phyloP scores from a whole-genome alignment of 345 rosid species.

The Gossypium longicalyx region DNA sequence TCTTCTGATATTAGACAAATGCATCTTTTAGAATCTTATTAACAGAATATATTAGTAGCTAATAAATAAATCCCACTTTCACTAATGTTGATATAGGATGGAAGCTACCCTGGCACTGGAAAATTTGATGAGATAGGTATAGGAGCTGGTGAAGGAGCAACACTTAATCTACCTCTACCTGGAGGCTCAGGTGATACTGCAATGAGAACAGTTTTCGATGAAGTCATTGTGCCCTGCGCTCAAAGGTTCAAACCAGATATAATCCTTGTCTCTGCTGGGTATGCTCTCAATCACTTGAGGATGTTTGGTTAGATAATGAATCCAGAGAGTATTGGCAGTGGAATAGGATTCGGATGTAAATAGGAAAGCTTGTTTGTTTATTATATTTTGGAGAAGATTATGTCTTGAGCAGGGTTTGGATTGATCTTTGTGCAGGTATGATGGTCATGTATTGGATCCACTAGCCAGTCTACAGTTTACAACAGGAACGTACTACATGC shows the following conservation, averaged over 20 bases:
- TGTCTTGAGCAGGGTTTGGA: not conserved
- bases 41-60: not conserved
- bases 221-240: conserved; percentile 81
- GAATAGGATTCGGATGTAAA: not conserved
- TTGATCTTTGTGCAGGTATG: conserved; percentile 50
- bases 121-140: conserved; percentile 65
- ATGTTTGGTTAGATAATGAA: not conserved
- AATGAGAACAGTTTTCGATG: conserved; percentile 77
- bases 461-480: conserved; percentile 81
- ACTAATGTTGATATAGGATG: conserved; percentile 44
- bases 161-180: conserved; percentile 83
- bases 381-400: not conserved
- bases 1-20: not conserved
- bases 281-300: conserved; percentile 20
- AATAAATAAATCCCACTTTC: not conserved
- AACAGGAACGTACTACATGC: conserved; percentile 72
- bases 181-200: conserved; percentile 93
- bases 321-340: not conserved
- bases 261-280: conserved; percentile 98
- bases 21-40: not conserved
- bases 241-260: conserved; percentile 90
- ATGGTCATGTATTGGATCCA: conserved; percentile 87
- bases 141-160: conserved; percentile 85
- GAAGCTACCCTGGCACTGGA: conserved; percentile 96
- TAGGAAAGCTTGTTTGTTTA: not conserved